Percentiles rank a stretch among this genome's conserved stretches.
Conservation (phyloP, 1,284 basidiomycete species). For the Pterulicium gracile region DNA sequence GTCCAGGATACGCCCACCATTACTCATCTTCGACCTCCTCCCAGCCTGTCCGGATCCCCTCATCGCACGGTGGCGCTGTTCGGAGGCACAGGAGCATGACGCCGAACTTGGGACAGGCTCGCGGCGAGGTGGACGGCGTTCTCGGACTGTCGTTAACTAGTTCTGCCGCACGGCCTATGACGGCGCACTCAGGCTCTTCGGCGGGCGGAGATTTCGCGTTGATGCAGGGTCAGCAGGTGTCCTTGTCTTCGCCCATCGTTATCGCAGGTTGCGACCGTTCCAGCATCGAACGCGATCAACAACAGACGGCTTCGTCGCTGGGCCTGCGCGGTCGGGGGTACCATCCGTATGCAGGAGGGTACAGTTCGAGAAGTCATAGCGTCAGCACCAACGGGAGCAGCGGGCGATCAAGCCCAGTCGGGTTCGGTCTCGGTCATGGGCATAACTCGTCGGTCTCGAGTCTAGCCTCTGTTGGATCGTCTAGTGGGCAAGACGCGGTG, state of each 20-base stretch:
- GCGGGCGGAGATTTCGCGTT: background rate
- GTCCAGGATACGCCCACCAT: constrained; percentile 8
- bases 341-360: background rate
- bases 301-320: no score
- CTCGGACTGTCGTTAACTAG: background rate
- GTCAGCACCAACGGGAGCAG: constrained; percentile 1
- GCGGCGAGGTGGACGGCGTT: background rate
- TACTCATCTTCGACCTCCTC: constrained; percentile 12
- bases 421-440: background rate
- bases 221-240: constrained; percentile 1
- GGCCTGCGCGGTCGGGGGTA: background rate
- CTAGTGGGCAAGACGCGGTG: background rate
- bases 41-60: constrained; percentile 2
- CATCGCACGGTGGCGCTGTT: constrained; percentile 40
- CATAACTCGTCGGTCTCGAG: background rate
- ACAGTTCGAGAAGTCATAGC: background rate
- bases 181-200: background rate
- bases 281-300: background rate
- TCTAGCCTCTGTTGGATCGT: background rate
- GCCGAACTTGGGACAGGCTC: constrained; percentile 42
- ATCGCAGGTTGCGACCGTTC: background rate
- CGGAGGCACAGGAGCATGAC: constrained; percentile 67
- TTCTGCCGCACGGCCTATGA: background rate
- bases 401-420: background rate
- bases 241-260: background rate